These are phyloP conservation scores for Phialophora macrospora DNA, from an alignment of 2,329 filamentous ascomycete species.

Conservation along the genomic window DNA sequence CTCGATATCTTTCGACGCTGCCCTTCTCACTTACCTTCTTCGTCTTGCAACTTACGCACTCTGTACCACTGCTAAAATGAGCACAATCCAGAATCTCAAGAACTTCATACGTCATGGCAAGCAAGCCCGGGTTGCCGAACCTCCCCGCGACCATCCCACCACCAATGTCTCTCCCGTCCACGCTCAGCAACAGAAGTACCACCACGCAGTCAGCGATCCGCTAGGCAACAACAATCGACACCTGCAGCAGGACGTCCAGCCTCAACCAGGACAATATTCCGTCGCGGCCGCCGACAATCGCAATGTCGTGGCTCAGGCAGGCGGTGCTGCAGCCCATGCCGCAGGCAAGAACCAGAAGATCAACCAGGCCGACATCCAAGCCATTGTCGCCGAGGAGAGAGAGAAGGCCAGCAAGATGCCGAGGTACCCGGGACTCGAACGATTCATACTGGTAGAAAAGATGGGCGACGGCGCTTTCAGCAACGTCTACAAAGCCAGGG, in stretches of 20 bases:
- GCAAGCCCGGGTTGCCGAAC: constrained; percentile 75
- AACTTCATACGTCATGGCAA: constrained; percentile 99
- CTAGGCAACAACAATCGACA: constrained; percentile 66
- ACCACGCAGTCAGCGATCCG: constrained; percentile 61
- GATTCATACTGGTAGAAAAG: constrained; percentile 88
- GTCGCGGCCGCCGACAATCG: constrained; percentile 63
- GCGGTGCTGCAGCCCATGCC: constrained; percentile 66
- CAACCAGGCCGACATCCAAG: constrained; percentile 69
- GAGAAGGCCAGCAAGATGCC: constrained; percentile 85
- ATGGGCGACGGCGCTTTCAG: constrained; percentile 99
- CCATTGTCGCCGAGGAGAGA: constrained; percentile 89
- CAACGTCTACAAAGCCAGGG: constrained; percentile 91
- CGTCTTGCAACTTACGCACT: neutral
- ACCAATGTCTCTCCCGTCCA: constrained; percentile 68
- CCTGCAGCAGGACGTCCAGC: constrained; percentile 41
- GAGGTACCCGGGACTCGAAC: constrained; percentile 79
- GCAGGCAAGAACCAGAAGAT: constrained; percentile 66
- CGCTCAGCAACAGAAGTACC: constrained; percentile 64
- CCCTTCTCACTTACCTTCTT: constrained; percentile 1
- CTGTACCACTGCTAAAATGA: constrained; percentile 52
- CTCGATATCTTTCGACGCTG: constrained; percentile 5
- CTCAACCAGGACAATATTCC: constrained; percentile 64
- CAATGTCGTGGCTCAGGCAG: constrained; percentile 71
- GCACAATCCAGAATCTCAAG: constrained; percentile 88
- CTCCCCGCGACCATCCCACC: constrained; percentile 64